Evolutionary conservation across 2,329 filamentous ascomycete genomes (phyloP), one percentile per base, ranked within the genome.

Genomic region (Aspergillus thermomutatus): DNA sequence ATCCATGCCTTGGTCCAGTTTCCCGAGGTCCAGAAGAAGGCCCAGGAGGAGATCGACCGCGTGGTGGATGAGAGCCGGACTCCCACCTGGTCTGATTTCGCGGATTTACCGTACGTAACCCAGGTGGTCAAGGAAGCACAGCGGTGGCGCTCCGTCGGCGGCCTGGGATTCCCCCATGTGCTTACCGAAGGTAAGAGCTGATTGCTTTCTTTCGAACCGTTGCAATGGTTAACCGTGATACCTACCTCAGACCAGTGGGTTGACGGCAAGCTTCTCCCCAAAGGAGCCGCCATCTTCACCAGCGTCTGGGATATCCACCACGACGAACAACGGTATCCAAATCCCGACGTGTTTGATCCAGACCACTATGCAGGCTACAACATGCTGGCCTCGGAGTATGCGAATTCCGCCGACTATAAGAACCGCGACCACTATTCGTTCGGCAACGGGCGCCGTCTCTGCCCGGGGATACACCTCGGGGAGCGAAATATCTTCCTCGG

Each of bases 111-210:
- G 1, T 62, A 86, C 61, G 65, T 85, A 31, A 74, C 77, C 21
- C 80, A 80, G 1, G 73, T 83, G 11, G 75, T 84, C 19, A 84
- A 84, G 57, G 84, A 87, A 59, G 75, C 80, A 1, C 68, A 85
- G 10, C 76, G 83, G 2, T 85, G 83, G 82, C 75, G 82, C 4
- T 81, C 82, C 0, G 59, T 60, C 10, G 48, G 57, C 3, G 56
- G 61, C 4, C 47, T 60, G 0, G 52, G 53, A 2, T 56, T 67
- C 43, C 57, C 62, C 1, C 63, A 65, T 52, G 59, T 57, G 11
- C 23, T 55, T 3, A 52, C 28, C 3, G 31, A 63, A 52, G 59
- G 56, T 61, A 49, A 31, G 2, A 11, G 21, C 61, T 48, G 28
- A 45, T 21, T 17, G 17, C 23, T 25, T 7, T 46, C 28, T n/a